Conservation (phyloP, 345 rosid genomes). For the Corchorus olitorius region DNA sequence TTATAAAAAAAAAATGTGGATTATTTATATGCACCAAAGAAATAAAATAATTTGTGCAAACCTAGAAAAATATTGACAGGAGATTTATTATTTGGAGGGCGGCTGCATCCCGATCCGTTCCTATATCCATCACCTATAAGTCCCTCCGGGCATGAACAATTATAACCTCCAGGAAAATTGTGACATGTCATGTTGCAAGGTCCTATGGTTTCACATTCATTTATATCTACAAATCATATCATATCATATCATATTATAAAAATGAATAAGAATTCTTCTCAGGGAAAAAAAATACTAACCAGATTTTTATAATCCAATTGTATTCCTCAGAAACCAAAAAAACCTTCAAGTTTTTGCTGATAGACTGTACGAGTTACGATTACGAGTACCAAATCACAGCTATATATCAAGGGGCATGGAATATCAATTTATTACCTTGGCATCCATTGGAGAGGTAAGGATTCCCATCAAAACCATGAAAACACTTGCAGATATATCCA, state of each 20-base stretch:
- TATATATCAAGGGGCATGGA: no score
- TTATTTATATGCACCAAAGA: no score
- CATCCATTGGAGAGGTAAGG: constrained; percentile 29
- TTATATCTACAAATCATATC: neutral
- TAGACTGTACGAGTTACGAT: no score
- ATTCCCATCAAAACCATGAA: constrained; percentile 22
- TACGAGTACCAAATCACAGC: no score
- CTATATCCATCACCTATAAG: neutral
- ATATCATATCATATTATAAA: no score
- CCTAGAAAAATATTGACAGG: neutral
- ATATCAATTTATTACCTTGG: constrained; percentile 23
- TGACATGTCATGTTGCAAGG: constrained; percentile 3
- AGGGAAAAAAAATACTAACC: no score
- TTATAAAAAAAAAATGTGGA: no score
- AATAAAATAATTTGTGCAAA: neutral
- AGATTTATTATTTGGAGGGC: neutral
- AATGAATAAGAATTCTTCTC: no score
- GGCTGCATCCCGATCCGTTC: constrained; percentile 7
- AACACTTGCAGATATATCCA: constrained; percentile 27
- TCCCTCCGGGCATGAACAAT: neutral
- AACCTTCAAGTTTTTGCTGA: no score
- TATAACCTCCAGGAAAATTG: constrained; percentile 10
- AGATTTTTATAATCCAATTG: no score
- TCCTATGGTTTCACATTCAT: neutral
- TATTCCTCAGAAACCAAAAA: no score